Base-by-base conservation (phyloP, 257 asterid genomes). In the Ligustrum vulgare region DNA sequence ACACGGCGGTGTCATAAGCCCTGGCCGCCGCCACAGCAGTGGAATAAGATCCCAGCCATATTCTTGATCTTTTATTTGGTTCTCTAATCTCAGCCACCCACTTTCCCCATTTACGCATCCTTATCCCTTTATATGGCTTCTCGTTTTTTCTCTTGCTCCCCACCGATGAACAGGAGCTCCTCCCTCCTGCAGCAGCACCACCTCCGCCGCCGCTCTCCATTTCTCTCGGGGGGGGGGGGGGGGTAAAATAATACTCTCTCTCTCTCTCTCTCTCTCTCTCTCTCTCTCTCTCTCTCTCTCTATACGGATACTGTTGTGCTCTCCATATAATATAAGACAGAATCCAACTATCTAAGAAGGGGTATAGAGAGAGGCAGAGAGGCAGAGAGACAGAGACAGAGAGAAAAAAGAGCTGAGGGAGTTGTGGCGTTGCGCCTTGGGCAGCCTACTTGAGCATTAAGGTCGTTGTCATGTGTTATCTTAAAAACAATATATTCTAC, bases 101-200 rank as follows among this genome's bases (percentile, higher is more conserved):
- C 74, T 86, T 86, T 0, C 90, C 90, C 90, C 90, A 86, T 81
- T 86, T 86, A 70, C 90, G 82, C 90, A 86, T 86, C 83, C 90
- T 69, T 25, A 86, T 86, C 43, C 90, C 90, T 65, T 80, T 86
- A 75, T 84, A 86, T 2, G 77, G 82, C 75, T 79, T 78, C 47
- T 82, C 87, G 33, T 47, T 73, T 49, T 77, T 84, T 68, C 82
- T 79, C 82, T 82, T 49, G 63, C 34, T 82, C 18, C 79, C 80
- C 3, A 75, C 74, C 43, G 62, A 15, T 32, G 74, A 7, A 12
- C 36, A 16, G 47, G 31, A 0, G 49, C 80, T 43, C 35, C 82
- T 49, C 36, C 80, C 70, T 8, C 67, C 80, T 8, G 70, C 56
- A 72, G 67, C 70, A 31, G 23, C 39, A 18, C 77, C 84, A 23